Evolutionary conservation across 208 protist genomes (phyloP).

Genomic region (Wallacemonas sp.): DNA sequence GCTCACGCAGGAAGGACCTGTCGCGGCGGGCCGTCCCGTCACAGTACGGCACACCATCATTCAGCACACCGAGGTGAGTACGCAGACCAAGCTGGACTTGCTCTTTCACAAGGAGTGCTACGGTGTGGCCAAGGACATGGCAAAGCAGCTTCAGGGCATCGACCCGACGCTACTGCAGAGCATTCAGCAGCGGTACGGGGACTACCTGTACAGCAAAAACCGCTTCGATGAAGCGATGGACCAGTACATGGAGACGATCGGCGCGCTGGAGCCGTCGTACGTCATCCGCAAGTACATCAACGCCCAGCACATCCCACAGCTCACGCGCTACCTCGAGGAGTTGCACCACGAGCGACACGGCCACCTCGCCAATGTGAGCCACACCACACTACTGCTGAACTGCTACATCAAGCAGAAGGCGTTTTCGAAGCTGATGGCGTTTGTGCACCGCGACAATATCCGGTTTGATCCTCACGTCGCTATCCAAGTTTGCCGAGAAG

Average conservation of each 20-base stretch:
- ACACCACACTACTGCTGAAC: constrained; percentile 97
- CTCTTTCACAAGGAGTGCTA: constrained; percentile 96
- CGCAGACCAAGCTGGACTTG: constrained; percentile 94
- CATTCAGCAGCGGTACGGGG: constrained; percentile 93
- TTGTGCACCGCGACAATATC: constrained; percentile 89
- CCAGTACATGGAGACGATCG: constrained; percentile 95
- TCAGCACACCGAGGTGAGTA: constrained; percentile 89
- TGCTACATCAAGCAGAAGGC: constrained; percentile 97
- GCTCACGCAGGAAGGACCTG: constrained; percentile 54
- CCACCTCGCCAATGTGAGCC: constrained; percentile 85
- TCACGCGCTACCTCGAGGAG: constrained; percentile 94
- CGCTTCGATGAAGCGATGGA: constrained; percentile 85
- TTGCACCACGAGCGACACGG: constrained; percentile 62
- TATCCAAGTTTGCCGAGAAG: constrained; percentile 92
- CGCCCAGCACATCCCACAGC: constrained; percentile 90
- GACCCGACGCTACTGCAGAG: constrained; percentile 81
- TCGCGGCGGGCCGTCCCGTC: background rate
- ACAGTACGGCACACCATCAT: constrained; percentile 24
- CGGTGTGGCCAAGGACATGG: constrained; percentile 92
- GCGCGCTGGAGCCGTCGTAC: constrained; percentile 95
- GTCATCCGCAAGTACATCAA: constrained; percentile 97
- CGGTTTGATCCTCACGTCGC: constrained; percentile 94
- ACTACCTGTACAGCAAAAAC: constrained; percentile 91
- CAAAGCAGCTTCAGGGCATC: constrained; percentile 34
- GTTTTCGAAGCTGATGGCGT: constrained; percentile 82